Evolutionary conservation across 257 asterid species (phyloP).

Genomic region (Paraleonurus japonicus): DNA sequence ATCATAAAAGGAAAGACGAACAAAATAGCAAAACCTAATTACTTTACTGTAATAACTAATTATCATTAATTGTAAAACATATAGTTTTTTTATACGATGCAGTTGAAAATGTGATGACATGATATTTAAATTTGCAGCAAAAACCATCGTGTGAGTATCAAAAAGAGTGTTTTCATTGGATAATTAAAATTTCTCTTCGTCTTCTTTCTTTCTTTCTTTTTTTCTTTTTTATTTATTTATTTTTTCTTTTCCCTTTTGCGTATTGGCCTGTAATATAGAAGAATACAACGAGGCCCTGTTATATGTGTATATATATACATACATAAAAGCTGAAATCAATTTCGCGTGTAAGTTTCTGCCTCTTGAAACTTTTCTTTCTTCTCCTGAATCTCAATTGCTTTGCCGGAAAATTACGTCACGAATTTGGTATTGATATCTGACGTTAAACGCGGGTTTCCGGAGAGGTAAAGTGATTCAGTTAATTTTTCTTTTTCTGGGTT

Average conservation of each 20-base stretch:
- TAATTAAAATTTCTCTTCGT: background rate
- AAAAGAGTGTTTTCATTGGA: background rate
- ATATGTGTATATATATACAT: constrained; percentile 12
- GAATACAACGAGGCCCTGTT: constrained; percentile 23
- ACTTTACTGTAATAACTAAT: background rate
- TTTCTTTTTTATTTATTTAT: background rate
- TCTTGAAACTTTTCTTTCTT: background rate
- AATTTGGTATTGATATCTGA: constrained; percentile 32
- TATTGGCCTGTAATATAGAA: constrained; percentile 33
- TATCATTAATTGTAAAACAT: too few relatives aligned
- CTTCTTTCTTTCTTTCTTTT: background rate
- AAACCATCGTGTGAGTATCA: background rate
- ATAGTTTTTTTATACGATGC: background rate
- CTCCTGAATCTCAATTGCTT: constrained; percentile 22
- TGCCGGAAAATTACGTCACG: constrained; percentile 36
- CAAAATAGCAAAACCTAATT: background rate
- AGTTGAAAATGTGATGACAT: background rate
- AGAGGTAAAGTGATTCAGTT: constrained; percentile 38
- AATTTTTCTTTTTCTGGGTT: background rate
- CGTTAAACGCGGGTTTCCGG: constrained; percentile 17
- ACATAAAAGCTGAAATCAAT: constrained; percentile 36
- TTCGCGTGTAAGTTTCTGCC: constrained; percentile 1
- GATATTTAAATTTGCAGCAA: background rate
- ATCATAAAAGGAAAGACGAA: too few relatives aligned
- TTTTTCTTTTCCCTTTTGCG: background rate